These are phyloP conservation scores for Mortierella hygrophila DNA, from an alignment of 192 early-diverging fungal genomes.

Conservation along the genomic window DNA sequence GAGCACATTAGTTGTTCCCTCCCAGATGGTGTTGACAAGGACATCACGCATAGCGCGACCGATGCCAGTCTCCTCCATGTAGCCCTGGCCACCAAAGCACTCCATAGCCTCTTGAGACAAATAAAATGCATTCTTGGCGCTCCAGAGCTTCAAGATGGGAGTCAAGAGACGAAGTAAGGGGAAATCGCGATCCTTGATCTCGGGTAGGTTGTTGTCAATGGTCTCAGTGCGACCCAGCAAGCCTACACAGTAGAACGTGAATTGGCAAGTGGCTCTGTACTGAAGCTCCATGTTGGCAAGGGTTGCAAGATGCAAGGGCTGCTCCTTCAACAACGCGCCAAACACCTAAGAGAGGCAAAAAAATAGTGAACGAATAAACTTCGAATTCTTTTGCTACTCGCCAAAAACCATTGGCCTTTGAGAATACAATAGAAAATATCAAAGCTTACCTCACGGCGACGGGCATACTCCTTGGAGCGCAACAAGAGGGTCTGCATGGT, in stretches of 20 bases:
- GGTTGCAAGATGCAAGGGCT: constrained; percentile 72
- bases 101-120: constrained; percentile 73
- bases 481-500: constrained; percentile 60
- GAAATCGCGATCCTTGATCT: constrained; percentile 30
- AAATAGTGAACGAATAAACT: background rate
- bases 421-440: background rate
- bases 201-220: constrained; percentile 19
- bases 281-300: constrained; percentile 70
- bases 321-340: constrained; percentile 62
- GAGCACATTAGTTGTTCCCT: constrained; percentile 79
- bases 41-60: constrained; percentile 70
- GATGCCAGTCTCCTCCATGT: constrained; percentile 81
- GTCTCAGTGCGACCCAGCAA: constrained; percentile 70
- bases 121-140: constrained; percentile 60
- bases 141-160: constrained; percentile 74
- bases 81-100: constrained; percentile 78
- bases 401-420: background rate
- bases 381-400: background rate
- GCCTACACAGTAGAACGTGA: constrained; percentile 66
- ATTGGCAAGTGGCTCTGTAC: constrained; percentile 64
- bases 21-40: constrained; percentile 81
- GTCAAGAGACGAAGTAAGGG: constrained; percentile 74
- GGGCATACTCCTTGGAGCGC: constrained; percentile 73
- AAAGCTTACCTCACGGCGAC: constrained; percentile 61
- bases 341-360: constrained; percentile 54